Percentiles rank a stretch among this genome's conserved stretches.
These are phyloP conservation scores for Hemisphaericaspora xylofermentans DNA, from an alignment of 1,139 yeast species.

Conservation along the genomic window DNA sequence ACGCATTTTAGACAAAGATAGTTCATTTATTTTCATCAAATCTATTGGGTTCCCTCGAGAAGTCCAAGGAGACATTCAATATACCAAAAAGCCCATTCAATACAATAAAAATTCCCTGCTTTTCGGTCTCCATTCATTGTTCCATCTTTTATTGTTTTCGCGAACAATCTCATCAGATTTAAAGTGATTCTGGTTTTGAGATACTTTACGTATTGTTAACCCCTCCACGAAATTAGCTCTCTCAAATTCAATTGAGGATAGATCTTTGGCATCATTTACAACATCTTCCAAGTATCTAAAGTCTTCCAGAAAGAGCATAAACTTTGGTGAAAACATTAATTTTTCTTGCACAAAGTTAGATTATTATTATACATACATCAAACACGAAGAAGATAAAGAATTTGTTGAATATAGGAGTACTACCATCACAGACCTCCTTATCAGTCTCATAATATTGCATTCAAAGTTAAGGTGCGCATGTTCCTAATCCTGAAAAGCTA, in stretches of 20 bases:
- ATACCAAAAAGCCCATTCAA: too few species aligned
- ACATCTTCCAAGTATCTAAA: background rate
- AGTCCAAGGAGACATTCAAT: too few species aligned
- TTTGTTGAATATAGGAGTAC: background rate
- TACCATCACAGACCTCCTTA: background rate
- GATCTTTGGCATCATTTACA: background rate
- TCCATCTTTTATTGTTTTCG: background rate
- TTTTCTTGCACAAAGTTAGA: background rate
- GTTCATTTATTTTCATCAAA: background rate
- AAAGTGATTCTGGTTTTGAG: background rate
- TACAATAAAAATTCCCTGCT: too few species aligned
- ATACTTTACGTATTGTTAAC: background rate
- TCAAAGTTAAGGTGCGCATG: background rate
- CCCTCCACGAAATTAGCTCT: background rate
- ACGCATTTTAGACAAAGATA: too few species aligned
- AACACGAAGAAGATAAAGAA: background rate
- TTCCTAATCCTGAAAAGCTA: background rate
- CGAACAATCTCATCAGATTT: background rate
- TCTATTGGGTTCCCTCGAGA: too few species aligned
- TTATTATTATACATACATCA: background rate
- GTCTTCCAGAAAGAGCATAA: background rate
- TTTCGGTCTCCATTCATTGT: background rate
- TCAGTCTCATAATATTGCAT: background rate
- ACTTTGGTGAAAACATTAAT: background rate
- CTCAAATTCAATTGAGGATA: background rate